These are phyloP conservation scores for Apophysomyces variabilis DNA, from an alignment of 371 early-diverging fungal species.

Conservation along the genomic window DNA sequence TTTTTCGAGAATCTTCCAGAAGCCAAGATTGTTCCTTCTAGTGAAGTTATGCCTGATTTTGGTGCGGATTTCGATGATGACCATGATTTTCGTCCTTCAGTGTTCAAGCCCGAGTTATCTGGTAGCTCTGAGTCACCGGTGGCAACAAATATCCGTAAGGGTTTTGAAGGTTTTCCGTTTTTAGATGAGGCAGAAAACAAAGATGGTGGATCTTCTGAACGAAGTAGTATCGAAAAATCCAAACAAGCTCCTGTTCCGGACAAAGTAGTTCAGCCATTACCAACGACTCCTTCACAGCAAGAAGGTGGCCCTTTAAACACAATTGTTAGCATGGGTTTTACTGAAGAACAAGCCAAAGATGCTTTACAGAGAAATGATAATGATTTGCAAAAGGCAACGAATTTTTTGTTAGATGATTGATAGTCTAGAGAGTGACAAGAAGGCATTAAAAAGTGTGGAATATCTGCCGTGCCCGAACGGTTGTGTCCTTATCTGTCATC, in stretches of 20 bases:
- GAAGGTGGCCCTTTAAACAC: constrained; percentile 1
- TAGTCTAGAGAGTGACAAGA: too few species aligned
- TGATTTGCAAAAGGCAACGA: constrained; percentile 14
- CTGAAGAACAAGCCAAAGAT: neutral
- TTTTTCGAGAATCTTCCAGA: constrained; percentile 15
- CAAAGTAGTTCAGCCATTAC: neutral
- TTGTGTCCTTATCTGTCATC: too few species aligned
- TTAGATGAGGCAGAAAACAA: neutral
- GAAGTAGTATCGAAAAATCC: neutral
- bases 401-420: constrained; percentile 15
- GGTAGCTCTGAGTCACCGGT: neutral
- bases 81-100: neutral
- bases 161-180: constrained; percentile 3
- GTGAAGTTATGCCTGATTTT: neutral
- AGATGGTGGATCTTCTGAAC: neutral
- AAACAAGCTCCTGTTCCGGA: neutral
- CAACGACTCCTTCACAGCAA: neutral
- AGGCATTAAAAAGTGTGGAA: too few species aligned
- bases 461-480: too few species aligned
- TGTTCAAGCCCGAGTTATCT: neutral
- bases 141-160: neutral
- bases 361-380: neutral
- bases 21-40: constrained; percentile 5
- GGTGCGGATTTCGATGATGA: constrained; percentile 9
- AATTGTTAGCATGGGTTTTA: neutral